phyloP scores from a whole-genome alignment of 352 stramenopile genomes.

The Globisporangium cystogenes region DNA sequence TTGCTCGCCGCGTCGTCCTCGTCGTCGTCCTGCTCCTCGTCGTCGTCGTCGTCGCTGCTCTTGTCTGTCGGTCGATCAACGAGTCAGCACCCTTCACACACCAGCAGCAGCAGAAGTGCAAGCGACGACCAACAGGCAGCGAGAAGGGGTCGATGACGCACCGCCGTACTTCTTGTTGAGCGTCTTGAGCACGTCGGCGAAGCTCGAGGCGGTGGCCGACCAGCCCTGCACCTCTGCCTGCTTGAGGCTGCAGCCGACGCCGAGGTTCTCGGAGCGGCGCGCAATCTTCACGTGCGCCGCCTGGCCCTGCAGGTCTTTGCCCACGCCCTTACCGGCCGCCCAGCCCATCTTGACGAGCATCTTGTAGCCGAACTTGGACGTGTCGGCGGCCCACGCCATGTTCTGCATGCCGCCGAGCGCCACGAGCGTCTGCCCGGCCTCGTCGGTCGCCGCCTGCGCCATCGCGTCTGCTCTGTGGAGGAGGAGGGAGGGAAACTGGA shows the following conservation, averaged over 20 bases:
- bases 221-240: conserved; percentile 85
- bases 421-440: conserved; percentile 45
- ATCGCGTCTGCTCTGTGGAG: conserved; percentile 1
- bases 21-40: conserved; percentile 17
- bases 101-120: neutral
- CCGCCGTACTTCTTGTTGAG: conserved; percentile 80
- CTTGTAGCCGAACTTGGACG: conserved; percentile 92
- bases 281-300: conserved; percentile 85
- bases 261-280: conserved; percentile 84
- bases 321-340: conserved; percentile 90
- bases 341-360: conserved; percentile 97
- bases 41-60: conserved; percentile 23
- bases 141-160: conserved; percentile 5
- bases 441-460: conserved; percentile 2
- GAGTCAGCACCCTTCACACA: neutral
- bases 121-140: neutral
- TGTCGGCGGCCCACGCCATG: conserved; percentile 85
- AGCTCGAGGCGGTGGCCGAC: conserved; percentile 71
- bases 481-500: neutral
- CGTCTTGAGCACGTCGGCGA: conserved; percentile 79
- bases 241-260: conserved; percentile 89
- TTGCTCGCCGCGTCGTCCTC: conserved; percentile 24
- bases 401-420: conserved; percentile 83
- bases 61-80: conserved; percentile 15
- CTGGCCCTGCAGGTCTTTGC: conserved; percentile 90